Evolutionary conservation across 2,329 filamentous ascomycete genomes (phyloP).

Genomic region (Trichophyton verrucosum): DNA sequence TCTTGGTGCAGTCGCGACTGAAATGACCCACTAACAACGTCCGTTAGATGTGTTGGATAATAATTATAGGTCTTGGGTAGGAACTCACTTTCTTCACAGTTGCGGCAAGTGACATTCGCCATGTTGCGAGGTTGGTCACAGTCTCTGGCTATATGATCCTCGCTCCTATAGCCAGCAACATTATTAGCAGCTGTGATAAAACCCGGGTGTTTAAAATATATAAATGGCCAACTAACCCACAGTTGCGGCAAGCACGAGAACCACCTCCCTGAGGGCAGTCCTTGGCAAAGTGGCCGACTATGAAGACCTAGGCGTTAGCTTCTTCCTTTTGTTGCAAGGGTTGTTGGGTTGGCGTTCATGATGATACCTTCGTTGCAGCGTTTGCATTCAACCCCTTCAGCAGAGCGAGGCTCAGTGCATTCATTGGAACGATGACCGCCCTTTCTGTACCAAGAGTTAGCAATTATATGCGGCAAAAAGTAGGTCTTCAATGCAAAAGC

Average conservation of each 20-base stretch:
- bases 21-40: slow-evolving; percentile 28
- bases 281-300: slow-evolving; percentile 36
- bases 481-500: background rate
- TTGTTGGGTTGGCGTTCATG: background rate
- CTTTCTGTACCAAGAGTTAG: slow-evolving; percentile 18
- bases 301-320: slow-evolving; percentile 10
- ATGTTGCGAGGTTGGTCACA: slow-evolving; percentile 33
- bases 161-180: slow-evolving; percentile 26
- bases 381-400: slow-evolving; percentile 34
- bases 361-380: slow-evolving; percentile 30
- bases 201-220: background rate
- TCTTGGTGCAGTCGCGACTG: slow-evolving; percentile 33
- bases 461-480: background rate
- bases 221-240: slow-evolving; percentile 24
- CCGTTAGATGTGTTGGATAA: background rate
- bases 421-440: slow-evolving; percentile 37
- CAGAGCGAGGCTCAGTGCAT: slow-evolving; percentile 36
- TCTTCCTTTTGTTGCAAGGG: background rate
- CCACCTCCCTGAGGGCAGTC: slow-evolving; percentile 31
- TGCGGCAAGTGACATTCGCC: slow-evolving; percentile 32
- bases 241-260: slow-evolving; percentile 33
- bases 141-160: slow-evolving; percentile 31
- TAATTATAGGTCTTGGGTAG: background rate
- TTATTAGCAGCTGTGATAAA: slow-evolving; percentile 3
- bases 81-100: slow-evolving; percentile 32